Conservation (phyloP, 2,329 filamentous ascomycete species). For the Pseudogymnoascus sp. region DNA sequence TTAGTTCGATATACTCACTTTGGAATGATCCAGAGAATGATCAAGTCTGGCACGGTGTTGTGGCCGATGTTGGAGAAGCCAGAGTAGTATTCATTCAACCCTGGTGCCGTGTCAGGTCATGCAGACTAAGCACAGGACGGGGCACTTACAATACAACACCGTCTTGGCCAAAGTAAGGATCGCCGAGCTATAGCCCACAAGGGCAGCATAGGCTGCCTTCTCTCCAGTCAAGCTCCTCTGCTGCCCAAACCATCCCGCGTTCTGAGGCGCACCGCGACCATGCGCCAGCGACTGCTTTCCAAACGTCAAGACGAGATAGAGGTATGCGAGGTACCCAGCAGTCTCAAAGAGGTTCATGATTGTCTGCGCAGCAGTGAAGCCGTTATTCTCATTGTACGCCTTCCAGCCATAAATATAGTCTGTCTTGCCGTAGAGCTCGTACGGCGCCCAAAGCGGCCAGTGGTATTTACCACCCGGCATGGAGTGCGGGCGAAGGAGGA, state of each 20-base stretch:
- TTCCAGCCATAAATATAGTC: conserved; percentile 63
- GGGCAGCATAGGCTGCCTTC: conserved; percentile 45
- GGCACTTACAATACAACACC: conserved; percentile 53
- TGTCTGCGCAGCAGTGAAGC: conserved; percentile 58
- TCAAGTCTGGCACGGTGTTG: conserved; percentile 45
- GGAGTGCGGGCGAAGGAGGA: conserved; percentile 57
- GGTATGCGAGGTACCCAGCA: conserved; percentile 50
- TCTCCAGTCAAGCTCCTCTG: conserved; percentile 45
- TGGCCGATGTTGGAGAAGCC: conserved; percentile 56
- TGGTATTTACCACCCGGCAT: conserved; percentile 60
- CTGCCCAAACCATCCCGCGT: conserved; percentile 39
- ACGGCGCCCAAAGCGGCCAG: conserved; percentile 56
- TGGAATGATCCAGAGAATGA: conserved; percentile 57
- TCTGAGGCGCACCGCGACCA: conserved; percentile 26
- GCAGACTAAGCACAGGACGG: neutral
- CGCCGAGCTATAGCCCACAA: conserved; percentile 52
- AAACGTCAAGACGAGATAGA: conserved; percentile 43
- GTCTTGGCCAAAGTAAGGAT: conserved; percentile 64
- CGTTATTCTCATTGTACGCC: conserved; percentile 51
- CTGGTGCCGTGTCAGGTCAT: conserved; percentile 29
- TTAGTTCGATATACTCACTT: conserved; percentile 45
- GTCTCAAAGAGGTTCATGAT: conserved; percentile 55
- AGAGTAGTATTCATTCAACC: conserved; percentile 53
- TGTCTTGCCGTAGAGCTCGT: conserved; percentile 57
- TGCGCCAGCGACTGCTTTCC: conserved; percentile 30